phyloP scores from a whole-genome alignment of 306 rosid genomes.

The Vicia villosa region DNA sequence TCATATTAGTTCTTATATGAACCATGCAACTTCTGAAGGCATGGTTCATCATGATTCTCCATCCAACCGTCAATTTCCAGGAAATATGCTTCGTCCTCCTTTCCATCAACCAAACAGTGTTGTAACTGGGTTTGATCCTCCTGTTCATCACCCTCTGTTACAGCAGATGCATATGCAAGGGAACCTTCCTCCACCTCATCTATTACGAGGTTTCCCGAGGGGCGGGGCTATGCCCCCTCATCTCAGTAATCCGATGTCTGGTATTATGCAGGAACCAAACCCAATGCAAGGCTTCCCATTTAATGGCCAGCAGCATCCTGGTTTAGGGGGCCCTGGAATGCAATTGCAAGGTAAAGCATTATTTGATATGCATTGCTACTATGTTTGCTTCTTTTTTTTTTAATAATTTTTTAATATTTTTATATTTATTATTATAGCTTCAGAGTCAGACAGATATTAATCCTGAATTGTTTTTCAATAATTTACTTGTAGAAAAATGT shows the following conservation, averaged over 20 bases:
- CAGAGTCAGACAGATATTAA: background rate
- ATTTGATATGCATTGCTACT: background rate
- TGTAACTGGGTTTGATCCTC: conserved; percentile 64
- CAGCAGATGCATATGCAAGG: conserved; percentile 78
- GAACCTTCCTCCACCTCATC: conserved; percentile 67
- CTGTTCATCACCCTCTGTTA: conserved; percentile 66
- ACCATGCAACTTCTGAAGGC: conserved; percentile 60
- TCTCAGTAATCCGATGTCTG: conserved; percentile 55
- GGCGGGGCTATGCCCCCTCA: conserved; percentile 61
- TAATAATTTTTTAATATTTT: background rate
- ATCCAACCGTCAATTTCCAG: conserved; percentile 65
- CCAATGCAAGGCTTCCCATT: conserved; percentile 69
- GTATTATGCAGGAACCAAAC: conserved; percentile 65
- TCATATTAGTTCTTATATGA: conserved; percentile 62
- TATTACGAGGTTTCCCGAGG: conserved; percentile 70
- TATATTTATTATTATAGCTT: conserved; percentile 9
- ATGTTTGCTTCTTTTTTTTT: conserved; percentile 2
- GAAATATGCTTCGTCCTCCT: conserved; percentile 76
- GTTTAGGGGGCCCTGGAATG: conserved; percentile 68
- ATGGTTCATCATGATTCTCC: conserved; percentile 60
- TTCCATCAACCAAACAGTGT: conserved; percentile 62
- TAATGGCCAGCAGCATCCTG: conserved; percentile 60
- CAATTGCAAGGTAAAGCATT: conserved; percentile 64
- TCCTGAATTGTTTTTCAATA: conserved; percentile 7
- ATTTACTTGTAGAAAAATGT: conserved; percentile 11